A percentile compares a stretch with the other conserved stretches of the same genome.
Conservation (phyloP, 1,284 basidiomycete species). For the Puccinia novopanici region DNA sequence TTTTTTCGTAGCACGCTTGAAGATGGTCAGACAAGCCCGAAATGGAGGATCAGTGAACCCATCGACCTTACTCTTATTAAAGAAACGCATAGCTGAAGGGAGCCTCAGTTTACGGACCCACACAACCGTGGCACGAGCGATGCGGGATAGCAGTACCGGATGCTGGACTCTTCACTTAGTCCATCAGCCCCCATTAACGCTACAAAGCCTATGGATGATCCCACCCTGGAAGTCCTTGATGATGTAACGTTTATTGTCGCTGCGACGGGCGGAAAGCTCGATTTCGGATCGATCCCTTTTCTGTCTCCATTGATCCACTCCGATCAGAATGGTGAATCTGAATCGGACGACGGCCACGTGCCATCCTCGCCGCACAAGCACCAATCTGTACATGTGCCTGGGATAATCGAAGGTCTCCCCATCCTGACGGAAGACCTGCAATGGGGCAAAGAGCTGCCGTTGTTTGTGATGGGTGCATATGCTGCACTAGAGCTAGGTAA, state of each 20-base stretch:
- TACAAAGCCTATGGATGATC: background rate
- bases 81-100: constrained; percentile 40
- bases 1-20: constrained; percentile 31
- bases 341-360: too few species aligned
- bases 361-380: background rate
- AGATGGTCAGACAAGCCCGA: constrained; percentile 40
- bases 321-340: background rate
- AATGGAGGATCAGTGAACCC: constrained; percentile 51
- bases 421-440: constrained; percentile 42
- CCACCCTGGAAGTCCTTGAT: constrained; percentile 13
- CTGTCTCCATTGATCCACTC: constrained; percentile 25
- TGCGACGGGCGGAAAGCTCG: constrained; percentile 45
- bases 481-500: constrained; percentile 46
- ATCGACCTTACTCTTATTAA: constrained; percentile 38
- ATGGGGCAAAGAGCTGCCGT: constrained; percentile 39
- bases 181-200: constrained; percentile 1
- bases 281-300: constrained; percentile 43
- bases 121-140: constrained; percentile 38
- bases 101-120: constrained; percentile 36
- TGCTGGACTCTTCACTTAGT: constrained; percentile 33
- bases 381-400: background rate
- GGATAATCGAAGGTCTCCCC: constrained; percentile 43
- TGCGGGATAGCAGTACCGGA: constrained; percentile 31
- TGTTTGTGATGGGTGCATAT: constrained; percentile 50
- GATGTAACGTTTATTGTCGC: constrained; percentile 38